A percentile compares a stretch with the other conserved stretches of the same genome.
Evolutionary conservation across 2,329 filamentous ascomycete genomes (phyloP).

Genomic region (Xylariaceae sp.): DNA sequence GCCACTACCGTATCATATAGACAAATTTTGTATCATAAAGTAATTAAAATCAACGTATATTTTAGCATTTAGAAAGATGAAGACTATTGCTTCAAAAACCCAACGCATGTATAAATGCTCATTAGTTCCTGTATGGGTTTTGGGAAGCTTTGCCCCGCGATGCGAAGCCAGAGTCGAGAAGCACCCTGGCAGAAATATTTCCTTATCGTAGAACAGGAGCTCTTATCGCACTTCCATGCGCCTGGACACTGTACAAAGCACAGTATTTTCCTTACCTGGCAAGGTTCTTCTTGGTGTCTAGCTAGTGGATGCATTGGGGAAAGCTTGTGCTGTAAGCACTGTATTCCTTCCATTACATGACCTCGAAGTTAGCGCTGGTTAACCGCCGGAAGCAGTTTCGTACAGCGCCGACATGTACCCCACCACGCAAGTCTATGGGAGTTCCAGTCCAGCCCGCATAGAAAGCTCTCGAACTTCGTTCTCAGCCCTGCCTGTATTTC

Average conservation of each 20-base stretch:
- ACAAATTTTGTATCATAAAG: neutral
- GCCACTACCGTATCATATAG: constrained; percentile 24
- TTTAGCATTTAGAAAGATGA: neutral
- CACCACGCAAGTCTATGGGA: constrained; percentile 1
- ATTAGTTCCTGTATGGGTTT: neutral
- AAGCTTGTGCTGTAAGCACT: too few species aligned
- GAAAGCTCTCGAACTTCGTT: constrained; percentile 35
- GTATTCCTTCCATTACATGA: too few species aligned
- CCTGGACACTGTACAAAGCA: neutral
- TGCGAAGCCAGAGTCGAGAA: neutral
- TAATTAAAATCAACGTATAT: neutral
- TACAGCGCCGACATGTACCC: constrained; percentile 10
- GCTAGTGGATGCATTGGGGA: too few species aligned
- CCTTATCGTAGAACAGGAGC: constrained; percentile 26
- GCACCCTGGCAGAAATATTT: constrained; percentile 25
- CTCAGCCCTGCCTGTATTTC: constrained; percentile 27
- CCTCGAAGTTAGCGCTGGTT: constrained; percentile 7
- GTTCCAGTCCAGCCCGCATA: constrained; percentile 29
- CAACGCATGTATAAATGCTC: neutral
- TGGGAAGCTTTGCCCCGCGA: constrained; percentile 11
- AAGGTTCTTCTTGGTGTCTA: too few species aligned
- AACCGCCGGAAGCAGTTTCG: constrained; percentile 18
- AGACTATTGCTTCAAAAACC: neutral
- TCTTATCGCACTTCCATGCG: constrained; percentile 21
- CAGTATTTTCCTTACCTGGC: neutral